phyloP scores from a whole-genome alignment of 148 eudicot species.

The Fagopyrum tataricum region DNA sequence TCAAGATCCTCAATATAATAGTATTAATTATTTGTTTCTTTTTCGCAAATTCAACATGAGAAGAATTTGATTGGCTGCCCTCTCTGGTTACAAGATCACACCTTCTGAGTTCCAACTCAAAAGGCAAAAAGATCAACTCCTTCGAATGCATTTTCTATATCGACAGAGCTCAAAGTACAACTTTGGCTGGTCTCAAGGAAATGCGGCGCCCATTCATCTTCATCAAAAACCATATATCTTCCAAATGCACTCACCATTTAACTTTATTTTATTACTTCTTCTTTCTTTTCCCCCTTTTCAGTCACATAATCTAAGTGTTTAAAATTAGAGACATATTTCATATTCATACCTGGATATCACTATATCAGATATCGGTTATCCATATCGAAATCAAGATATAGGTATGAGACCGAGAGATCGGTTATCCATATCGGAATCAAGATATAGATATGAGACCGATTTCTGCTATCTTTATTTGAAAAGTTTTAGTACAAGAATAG shows the following conservation, averaged over 20 bases:
- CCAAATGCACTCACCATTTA: neutral
- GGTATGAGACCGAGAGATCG: too few relatives aligned
- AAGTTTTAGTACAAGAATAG: too few relatives aligned
- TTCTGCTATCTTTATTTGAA: too few relatives aligned
- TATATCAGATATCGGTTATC: too few relatives aligned
- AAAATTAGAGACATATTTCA: too few relatives aligned
- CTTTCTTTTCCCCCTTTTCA: neutral
- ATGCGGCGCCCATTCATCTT: neutral
- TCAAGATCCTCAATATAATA: neutral
- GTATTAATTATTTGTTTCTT: neutral
- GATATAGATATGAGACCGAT: too few relatives aligned
- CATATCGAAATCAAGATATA: too few relatives aligned
- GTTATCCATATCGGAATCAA: too few relatives aligned
- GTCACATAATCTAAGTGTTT: neutral
- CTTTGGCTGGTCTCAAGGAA: neutral
- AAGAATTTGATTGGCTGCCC: neutral
- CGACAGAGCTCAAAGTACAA: neutral
- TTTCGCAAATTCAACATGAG: neutral
- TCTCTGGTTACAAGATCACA: neutral
- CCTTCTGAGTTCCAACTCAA: neutral
- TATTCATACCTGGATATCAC: too few relatives aligned
- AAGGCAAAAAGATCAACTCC: neutral
- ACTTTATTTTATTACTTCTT: too few relatives aligned
- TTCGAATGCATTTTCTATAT: neutral
- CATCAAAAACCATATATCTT: conserved; percentile 1